Percentiles rank a stretch among this genome's conserved stretches.
These are phyloP conservation scores for Halenospora varia DNA, from an alignment of 495 filamentous ascomycete genomes.

Conservation along the genomic window DNA sequence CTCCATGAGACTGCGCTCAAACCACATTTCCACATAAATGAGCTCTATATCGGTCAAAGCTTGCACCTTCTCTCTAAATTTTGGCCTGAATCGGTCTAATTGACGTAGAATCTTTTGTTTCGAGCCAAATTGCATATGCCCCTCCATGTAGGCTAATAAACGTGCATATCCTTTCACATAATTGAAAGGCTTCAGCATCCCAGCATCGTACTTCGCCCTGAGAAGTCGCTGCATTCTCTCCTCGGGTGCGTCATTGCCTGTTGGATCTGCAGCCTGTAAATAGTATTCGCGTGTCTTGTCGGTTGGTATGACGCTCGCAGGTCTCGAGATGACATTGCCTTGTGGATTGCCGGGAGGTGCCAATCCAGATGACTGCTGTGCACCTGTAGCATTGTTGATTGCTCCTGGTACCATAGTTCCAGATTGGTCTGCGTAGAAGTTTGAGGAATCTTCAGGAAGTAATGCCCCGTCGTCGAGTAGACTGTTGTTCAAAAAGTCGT, in stretches of 20 bases:
- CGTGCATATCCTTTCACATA: conserved; percentile 95
- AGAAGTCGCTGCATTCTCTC: conserved; percentile 94
- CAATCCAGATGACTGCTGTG: conserved; percentile 5
- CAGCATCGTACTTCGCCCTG: conserved; percentile 92
- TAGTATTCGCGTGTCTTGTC: conserved; percentile 94
- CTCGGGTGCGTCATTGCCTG: conserved; percentile 85
- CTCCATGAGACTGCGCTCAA: conserved; percentile 90
- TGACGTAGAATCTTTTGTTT: conserved; percentile 87
- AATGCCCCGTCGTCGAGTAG: conserved; percentile 74
- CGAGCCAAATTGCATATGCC: conserved; percentile 70
- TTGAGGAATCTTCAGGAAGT: conserved; percentile 54
- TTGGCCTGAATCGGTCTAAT: conserved; percentile 87
- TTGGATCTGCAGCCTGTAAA: conserved; percentile 92
- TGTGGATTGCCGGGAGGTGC: conserved; percentile 26
- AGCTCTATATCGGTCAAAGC: conserved; percentile 86
- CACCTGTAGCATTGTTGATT: conserved; percentile 24
- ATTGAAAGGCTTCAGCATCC: conserved; percentile 92
- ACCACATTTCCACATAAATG: conserved; percentile 96
- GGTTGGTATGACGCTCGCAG: conserved; percentile 53
- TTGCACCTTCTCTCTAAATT: conserved; percentile 94
- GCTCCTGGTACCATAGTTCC: conserved; percentile 21
- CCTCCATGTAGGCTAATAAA: conserved; percentile 84
- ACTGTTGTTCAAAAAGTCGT: conserved; percentile 89
- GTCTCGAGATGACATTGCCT: conserved; percentile 54
- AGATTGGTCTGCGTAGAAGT: conserved; percentile 26